Evolutionary conservation across 1,139 yeast species (phyloP).

Genomic region (Scheffersomyces titani): DNA sequence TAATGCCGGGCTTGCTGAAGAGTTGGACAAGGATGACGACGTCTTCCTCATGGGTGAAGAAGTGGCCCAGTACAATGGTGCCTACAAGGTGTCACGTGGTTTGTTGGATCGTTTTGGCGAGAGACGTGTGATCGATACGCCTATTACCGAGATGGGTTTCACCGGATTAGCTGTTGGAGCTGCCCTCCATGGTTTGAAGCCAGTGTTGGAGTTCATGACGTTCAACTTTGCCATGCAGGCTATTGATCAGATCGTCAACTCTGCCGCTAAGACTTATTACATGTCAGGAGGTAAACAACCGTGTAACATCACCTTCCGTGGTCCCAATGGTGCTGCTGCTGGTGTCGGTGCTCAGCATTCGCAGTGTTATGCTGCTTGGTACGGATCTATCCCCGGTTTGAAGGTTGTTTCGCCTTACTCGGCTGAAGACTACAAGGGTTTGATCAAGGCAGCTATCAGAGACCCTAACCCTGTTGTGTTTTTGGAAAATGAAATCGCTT

Average conservation of each 20-base stretch:
- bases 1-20: conserved; percentile 94
- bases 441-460: conserved; percentile 92
- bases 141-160: conserved; percentile 99
- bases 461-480: conserved; percentile 98
- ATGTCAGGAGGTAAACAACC: conserved; percentile 99
- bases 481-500: conserved; percentile 92
- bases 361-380: conserved; percentile 97
- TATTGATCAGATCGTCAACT: conserved; percentile 95
- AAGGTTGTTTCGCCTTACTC: conserved; percentile 95
- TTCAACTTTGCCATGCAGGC: conserved; percentile 99
- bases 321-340: conserved; percentile 99
- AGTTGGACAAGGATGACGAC: conserved; percentile 91
- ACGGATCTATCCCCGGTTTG: conserved; percentile 96
- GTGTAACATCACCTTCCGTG: conserved; percentile 96
- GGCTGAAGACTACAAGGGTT: conserved; percentile 95
- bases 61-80: conserved; percentile 99
- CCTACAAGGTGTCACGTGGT: conserved; percentile 96
- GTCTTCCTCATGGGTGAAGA: conserved; percentile 98
- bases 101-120: conserved; percentile 96
- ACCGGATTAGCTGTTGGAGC: conserved; percentile 98
- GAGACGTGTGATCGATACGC: conserved; percentile 94
- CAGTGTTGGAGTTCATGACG: conserved; percentile 98
- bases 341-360: conserved; percentile 99
- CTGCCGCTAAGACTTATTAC: conserved; percentile 97
- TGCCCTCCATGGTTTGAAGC: conserved; percentile 94